phyloP scores from a whole-genome alignment of 2,329 filamentous ascomycete species.

The Ophiostoma sp. region DNA sequence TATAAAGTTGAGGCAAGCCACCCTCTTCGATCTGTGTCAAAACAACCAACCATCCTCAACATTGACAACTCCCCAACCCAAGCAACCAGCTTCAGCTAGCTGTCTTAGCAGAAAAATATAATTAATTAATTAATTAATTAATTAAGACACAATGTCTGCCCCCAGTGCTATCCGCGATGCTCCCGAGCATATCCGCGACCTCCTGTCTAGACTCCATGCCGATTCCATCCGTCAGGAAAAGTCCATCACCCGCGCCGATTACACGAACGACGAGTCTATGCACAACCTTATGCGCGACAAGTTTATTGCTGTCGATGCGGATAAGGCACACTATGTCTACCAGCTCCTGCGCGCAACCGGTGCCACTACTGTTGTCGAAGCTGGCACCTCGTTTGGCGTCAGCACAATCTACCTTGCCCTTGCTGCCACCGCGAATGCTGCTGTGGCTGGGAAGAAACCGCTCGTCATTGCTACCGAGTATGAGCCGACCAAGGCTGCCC shows the following conservation, averaged over 20 bases:
- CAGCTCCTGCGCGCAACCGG: conserved; percentile 45
- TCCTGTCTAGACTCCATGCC: background rate
- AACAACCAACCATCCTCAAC: background rate
- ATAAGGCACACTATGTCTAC: conserved; percentile 44
- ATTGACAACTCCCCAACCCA: rapidly evolving
- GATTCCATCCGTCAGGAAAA: background rate
- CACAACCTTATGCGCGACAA: background rate
- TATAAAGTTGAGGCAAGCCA: background rate
- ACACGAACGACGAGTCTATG: conserved; percentile 1
- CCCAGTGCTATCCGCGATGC: background rate
- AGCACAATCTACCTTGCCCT: conserved; percentile 59
- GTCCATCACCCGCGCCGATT: background rate
- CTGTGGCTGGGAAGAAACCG: conserved; percentile 20
- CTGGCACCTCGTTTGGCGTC: conserved; percentile 57
- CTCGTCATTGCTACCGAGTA: conserved; percentile 57
- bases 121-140: background rate
- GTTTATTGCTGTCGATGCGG: conserved; percentile 14
- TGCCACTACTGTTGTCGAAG: conserved; percentile 52
- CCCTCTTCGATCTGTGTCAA: background rate
- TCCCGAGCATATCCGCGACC: background rate
- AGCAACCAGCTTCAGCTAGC: background rate
- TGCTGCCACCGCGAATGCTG: conserved; percentile 42
- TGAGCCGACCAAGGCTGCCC: conserved; percentile 48
- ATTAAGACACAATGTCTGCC: background rate
- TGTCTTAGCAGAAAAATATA: background rate